Evolutionary conservation across 805 yeast genomes (phyloP).

Genomic region (Tetrapisispora arboricola): DNA sequence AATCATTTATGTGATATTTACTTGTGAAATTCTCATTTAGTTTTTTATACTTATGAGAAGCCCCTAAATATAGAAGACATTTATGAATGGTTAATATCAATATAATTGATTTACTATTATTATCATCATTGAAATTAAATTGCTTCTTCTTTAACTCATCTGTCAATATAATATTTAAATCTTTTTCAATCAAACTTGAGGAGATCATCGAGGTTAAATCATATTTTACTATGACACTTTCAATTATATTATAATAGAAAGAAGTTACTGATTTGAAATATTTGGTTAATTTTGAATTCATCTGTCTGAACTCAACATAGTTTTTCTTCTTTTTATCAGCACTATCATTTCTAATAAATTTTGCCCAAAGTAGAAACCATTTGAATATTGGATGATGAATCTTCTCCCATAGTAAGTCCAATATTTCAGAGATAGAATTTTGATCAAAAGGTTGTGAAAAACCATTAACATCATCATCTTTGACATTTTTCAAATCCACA

Average conservation of each 20-base stretch:
- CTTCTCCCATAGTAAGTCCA: conserved; percentile 49
- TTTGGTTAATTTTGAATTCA: conserved; percentile 43
- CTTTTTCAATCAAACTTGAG: not conserved
- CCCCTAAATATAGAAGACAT: conserved; percentile 41
- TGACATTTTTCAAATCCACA: conserved; percentile 5
- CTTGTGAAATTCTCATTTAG: conserved; percentile 35
- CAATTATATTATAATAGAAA: conserved; percentile 38
- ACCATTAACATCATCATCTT: conserved; percentile 9
- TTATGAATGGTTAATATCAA: conserved; percentile 12
- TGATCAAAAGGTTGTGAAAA: conserved; percentile 5
- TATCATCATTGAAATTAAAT: conserved; percentile 4
- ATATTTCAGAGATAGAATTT: conserved; percentile 18
- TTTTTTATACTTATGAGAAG: conserved; percentile 47
- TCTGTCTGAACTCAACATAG: conserved; percentile 45
- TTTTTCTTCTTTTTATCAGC: conserved; percentile 11
- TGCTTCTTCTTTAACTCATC: not conserved
- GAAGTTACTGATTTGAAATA: conserved; percentile 36
- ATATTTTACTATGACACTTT: conserved; percentile 6
- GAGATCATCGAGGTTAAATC: conserved; percentile 10
- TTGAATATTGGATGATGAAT: conserved; percentile 58
- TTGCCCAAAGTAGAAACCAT: conserved; percentile 36
- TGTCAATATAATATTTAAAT: conserved; percentile 5
- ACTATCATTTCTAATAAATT: conserved; percentile 9
- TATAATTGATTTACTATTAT: conserved; percentile 8
- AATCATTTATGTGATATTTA: conserved; percentile 32